These are phyloP conservation scores for Cadophora malorum DNA, from an alignment of 2,329 filamentous ascomycete genomes.

Conservation along the genomic window DNA sequence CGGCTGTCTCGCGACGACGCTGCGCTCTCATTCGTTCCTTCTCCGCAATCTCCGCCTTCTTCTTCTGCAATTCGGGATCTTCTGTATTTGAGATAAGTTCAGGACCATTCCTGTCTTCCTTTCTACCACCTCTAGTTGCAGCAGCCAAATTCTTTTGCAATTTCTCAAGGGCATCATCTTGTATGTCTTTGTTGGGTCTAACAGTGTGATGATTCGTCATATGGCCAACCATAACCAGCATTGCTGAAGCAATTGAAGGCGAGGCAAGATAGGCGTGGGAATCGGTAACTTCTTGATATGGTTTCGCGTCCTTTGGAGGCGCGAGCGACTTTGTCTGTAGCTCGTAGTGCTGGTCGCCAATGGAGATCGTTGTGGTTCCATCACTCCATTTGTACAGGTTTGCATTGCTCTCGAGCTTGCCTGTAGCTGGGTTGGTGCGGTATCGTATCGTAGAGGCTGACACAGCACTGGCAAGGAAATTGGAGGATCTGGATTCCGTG, in stretches of 20 bases:
- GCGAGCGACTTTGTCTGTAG: conserved; percentile 74
- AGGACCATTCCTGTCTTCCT: conserved; percentile 61
- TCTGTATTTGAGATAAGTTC: conserved; percentile 74
- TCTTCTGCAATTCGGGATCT: conserved; percentile 78
- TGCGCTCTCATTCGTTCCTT: conserved; percentile 74
- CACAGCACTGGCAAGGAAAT: conserved; percentile 61
- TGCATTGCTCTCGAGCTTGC: conserved; percentile 75
- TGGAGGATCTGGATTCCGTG: conserved; percentile 51
- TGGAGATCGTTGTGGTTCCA: conserved; percentile 76
- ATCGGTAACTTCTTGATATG: conserved; percentile 72
- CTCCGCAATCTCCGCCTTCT: conserved; percentile 74
- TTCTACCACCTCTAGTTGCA: conserved; percentile 61
- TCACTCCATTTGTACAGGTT: conserved; percentile 80
- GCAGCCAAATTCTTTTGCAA: conserved; percentile 72
- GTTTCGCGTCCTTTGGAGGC: conserved; percentile 57
- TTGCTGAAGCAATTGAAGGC: conserved; percentile 70
- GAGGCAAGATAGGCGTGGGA: conserved; percentile 79
- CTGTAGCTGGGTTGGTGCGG: conserved; percentile 68
- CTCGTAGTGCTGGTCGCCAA: conserved; percentile 79
- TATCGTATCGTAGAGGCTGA: conserved; percentile 73
- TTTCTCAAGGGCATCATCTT: conserved; percentile 74
- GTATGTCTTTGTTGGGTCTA: conserved; percentile 68
- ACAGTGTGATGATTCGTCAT: conserved; percentile 76
- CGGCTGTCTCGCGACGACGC: conserved; percentile 71
- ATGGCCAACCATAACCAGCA: conserved; percentile 77